Base-by-base conservation (phyloP, 768 basidiomycete species). In the Kwoniella dendrophila region DNA sequence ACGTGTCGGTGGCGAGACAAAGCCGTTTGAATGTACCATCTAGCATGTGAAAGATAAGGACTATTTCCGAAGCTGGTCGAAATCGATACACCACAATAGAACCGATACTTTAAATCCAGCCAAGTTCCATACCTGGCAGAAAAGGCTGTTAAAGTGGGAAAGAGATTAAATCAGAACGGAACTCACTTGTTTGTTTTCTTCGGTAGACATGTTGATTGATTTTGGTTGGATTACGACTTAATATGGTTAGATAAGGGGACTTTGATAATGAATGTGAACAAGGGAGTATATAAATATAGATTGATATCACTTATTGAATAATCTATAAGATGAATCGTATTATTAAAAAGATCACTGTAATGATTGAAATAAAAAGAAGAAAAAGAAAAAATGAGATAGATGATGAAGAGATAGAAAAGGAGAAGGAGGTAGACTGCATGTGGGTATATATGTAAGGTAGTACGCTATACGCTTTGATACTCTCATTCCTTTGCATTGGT, bases 121-220 rank as follows among this genome's bases (percentile, higher is more conserved):
- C 43, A 10, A n/a, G n/a, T n/a, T n/a, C n/a, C n/a, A n/a, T n/a
- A n/a, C n/a, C n/a, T n/a, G n/a, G n/a, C n/a, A n/a, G n/a, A n/a
- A n/a, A n/a, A 44, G 43, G 20, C 43, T 44, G 4, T 5, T 20
- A 3, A 44, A 20, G 24, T 0, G 43, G 43, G n/a, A 18, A 1
- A 22, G 43, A 44, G 43, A n/a, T 7, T 1, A 20, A 16, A 56
- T 22, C 20, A 26, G 0, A 30, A 40, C 8, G 36, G 24, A 20
- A 56, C 60, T 62, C 53, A 62, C 60, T 44, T 54, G 60, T 47
- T 62, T 62, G 44, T 48, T 54, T 41, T 62, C 44, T 36, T 55
- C 60, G 53, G 38, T 43, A 38, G 60, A 62, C 60, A 62, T 62
- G 60, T 62, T 62, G 43, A 44, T 24, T 53, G 59, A n/a, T 41